Conservation (phyloP, 228 moss, liverwort and hornwort species). For the Sphagnum magellanicum region DNA sequence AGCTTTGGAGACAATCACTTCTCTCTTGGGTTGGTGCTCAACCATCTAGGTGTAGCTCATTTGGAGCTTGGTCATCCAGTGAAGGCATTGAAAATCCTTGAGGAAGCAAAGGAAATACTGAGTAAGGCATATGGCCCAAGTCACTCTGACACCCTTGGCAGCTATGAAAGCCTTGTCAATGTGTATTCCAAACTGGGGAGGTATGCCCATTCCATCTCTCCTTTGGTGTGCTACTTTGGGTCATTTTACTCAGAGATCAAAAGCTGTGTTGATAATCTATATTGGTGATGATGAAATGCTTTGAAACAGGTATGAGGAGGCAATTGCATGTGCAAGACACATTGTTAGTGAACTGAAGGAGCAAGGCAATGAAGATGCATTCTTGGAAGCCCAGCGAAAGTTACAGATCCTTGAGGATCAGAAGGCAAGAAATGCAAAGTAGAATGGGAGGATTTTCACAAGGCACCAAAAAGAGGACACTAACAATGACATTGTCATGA, state of each 20-base stretch:
- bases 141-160: slow-evolving; percentile 9
- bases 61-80: slow-evolving; percentile 30
- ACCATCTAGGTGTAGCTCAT: slow-evolving; percentile 44
- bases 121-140: too few relatives aligned
- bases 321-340: slow-evolving; percentile 25
- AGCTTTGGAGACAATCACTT: slow-evolving; percentile 34
- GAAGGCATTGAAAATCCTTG: slow-evolving; percentile 24
- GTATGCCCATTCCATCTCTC: slow-evolving; percentile 6
- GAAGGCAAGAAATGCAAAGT: too few relatives aligned
- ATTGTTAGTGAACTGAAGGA: slow-evolving; percentile 14
- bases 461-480: too few relatives aligned
- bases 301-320: slow-evolving; percentile 27
- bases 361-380: slow-evolving; percentile 28
- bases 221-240: too few relatives aligned
- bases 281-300: neutral
- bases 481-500: too few relatives aligned
- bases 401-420: too few relatives aligned
- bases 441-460: too few relatives aligned
- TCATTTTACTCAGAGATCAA: too few relatives aligned
- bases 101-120: slow-evolving; percentile 1
- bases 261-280: too few relatives aligned
- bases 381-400: slow-evolving; percentile 13
- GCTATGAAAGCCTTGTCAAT: slow-evolving; percentile 37
- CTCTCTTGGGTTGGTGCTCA: slow-evolving; percentile 50
- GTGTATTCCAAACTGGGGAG: slow-evolving; percentile 29